Conservation (phyloP, 306 rosid genomes). For the Pyrus betulifolia region DNA sequence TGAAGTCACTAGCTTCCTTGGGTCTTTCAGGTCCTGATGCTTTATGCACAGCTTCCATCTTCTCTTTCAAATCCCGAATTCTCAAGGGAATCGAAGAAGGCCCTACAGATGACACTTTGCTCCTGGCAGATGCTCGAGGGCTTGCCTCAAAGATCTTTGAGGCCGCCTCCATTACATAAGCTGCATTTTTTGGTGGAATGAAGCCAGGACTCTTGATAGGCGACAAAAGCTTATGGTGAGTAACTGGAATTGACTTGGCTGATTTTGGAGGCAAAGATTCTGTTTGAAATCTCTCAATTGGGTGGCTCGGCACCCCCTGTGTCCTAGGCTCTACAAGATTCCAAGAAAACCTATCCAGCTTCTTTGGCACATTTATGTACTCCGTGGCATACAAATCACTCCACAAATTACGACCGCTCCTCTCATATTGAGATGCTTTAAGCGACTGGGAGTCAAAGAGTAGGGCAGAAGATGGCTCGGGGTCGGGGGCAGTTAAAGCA, state of each 20-base stretch:
- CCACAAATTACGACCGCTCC: constrained; percentile 21
- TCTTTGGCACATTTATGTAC: constrained; percentile 34
- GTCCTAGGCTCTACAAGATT: constrained; percentile 39
- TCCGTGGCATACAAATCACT: constrained; percentile 32
- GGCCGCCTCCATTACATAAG: constrained; percentile 80
- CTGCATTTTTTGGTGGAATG: constrained; percentile 42
- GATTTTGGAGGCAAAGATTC: constrained; percentile 85
- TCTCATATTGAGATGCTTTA: constrained; percentile 39
- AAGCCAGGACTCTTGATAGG: constrained; percentile 72
- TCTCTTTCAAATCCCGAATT: constrained; percentile 72
- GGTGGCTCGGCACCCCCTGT: constrained; percentile 35
- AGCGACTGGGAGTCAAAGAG: constrained; percentile 32
- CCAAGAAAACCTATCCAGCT: constrained; percentile 46
- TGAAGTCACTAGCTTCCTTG: constrained; percentile 16
- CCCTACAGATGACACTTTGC: constrained; percentile 34
- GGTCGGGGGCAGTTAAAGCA: constrained; percentile 27
- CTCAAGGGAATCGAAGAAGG: constrained; percentile 70
- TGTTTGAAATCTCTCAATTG: constrained; percentile 68
- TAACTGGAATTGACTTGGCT: constrained; percentile 76
- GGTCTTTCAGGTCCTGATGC: constrained; percentile 36
- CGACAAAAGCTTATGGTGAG: constrained; percentile 79
- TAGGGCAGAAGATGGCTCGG: constrained; percentile 38
- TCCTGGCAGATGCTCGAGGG: constrained; percentile 52
- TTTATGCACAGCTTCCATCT: constrained; percentile 54
- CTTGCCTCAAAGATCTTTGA: constrained; percentile 76